Evolutionary conservation across 2,329 filamentous ascomycete genomes (phyloP), one percentile per base, ranked within the genome.

Genomic region (Aureobasidium sp.): DNA sequence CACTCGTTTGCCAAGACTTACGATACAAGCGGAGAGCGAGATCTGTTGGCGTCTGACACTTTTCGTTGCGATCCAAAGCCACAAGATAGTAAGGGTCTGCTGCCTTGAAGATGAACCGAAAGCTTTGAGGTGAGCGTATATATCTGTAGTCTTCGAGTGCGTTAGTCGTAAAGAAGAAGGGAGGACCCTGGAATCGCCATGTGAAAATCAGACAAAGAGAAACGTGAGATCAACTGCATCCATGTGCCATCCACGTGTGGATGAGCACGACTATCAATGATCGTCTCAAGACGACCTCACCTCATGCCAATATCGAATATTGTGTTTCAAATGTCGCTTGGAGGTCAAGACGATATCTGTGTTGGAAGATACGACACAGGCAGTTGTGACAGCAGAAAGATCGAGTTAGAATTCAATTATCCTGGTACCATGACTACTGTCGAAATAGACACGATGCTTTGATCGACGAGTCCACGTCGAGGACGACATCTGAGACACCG

Each of bases 221-320:
- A 48, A 34, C n/a, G 42, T 39, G 41, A 22, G 53, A 58, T 58
- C 55, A 58, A 58, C 55, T 44, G 41, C 55, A 34, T 39, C 55
- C 55, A 58, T 58, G 31, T 58, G 42, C 29, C 48, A n/a, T 25
- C 31, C 55, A 58, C 55, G 55, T 58, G 55, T 20, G 15, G 39
- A 37, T 39, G 29, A 11, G 14, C 41, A 29, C 39, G 53, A 57
- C n/a, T 57, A 41, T 44, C 53, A 41, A 17, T 36, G 53, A 57
- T 57, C 53, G 29, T 44, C 53, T 57, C 29, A 45, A 11, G 7
- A 17, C 17, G 45, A 45, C 53, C 53, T 57, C 53, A 57, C 37
- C 53, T 48, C n/a, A 48, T 58, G n/a, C 9, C 52, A 14, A n/a
- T n/a, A n/a, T n/a, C n/a, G n/a, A n/a, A 31, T 22, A n/a, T n/a